Percentiles rank a stretch among this genome's conserved stretches.
phyloP scores from a whole-genome alignment of 1,284 basidiomycete species.

The Gymnopus androsaceus region DNA sequence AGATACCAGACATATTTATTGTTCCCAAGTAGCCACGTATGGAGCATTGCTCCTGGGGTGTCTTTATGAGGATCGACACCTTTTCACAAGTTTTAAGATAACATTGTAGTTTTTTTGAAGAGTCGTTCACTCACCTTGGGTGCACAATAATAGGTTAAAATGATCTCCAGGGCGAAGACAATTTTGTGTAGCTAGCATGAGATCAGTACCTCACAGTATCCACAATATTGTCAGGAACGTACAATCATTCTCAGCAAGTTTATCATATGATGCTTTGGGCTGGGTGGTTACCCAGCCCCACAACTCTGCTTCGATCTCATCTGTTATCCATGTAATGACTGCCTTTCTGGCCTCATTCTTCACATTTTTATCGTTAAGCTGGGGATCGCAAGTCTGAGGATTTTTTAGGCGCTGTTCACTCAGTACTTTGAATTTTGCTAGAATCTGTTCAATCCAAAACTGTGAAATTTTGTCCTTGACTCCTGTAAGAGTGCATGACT shows the following conservation, averaged over 20 bases:
- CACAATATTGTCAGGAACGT: neutral
- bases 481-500: constrained; percentile 24
- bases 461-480: constrained; percentile 31
- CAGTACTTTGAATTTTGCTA: constrained; percentile 19
- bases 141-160: constrained; percentile 2
- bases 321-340: neutral
- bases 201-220: neutral
- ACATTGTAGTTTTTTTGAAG: neutral
- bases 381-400: neutral
- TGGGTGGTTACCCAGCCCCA: constrained; percentile 22
- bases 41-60: constrained; percentile 41
- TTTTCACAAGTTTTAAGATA: constrained; percentile 3
- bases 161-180: constrained; percentile 15
- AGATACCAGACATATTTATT: constrained; percentile 41
- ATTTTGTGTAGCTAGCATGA: neutral
- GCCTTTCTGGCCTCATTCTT: neutral
- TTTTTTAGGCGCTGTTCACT: constrained; percentile 7
- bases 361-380: neutral
- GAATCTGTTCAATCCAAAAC: constrained; percentile 28
- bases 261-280: constrained; percentile 13
- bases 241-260: constrained; percentile 20
- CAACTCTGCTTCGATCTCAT: constrained; percentile 12
- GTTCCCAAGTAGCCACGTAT: constrained; percentile 39
- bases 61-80: constrained; percentile 31
- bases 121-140: neutral